Evolutionary conservation across 2,329 filamentous ascomycete species (phyloP).

Genomic region (Ceratocystis lukuohia): DNA sequence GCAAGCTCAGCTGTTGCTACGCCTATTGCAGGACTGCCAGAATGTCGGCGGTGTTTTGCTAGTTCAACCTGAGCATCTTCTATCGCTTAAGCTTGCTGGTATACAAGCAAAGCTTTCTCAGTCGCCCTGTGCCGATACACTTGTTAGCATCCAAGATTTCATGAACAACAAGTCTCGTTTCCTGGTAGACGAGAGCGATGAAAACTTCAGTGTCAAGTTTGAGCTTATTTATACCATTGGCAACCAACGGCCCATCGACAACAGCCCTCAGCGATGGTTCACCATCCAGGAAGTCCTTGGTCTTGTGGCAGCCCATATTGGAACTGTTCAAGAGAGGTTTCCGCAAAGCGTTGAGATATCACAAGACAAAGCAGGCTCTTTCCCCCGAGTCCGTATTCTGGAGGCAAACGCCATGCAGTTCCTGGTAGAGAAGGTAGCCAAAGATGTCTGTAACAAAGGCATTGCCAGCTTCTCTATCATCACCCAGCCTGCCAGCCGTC

Average conservation of each 20-base stretch:
- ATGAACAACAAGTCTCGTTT: conserved; percentile 36
- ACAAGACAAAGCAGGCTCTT: conserved; percentile 26
- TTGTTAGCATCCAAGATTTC: conserved; percentile 33
- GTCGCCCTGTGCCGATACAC: conserved; percentile 4
- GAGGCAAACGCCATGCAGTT: conserved; percentile 23
- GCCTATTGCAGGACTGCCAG: conserved; percentile 35
- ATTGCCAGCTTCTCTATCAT: conserved; percentile 31
- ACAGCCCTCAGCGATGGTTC: conserved; percentile 42
- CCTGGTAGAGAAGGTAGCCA: conserved; percentile 24
- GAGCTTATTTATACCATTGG: conserved; percentile 53
- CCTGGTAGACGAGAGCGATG: conserved; percentile 53
- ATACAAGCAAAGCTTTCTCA: conserved; percentile 30
- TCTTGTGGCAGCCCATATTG: conserved; percentile 28
- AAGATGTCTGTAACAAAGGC: conserved; percentile 32
- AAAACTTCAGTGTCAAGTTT: conserved; percentile 46
- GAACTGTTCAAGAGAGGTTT: conserved; percentile 24
- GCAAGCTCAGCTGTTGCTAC: conserved; percentile 27
- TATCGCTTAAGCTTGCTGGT: conserved; percentile 51
- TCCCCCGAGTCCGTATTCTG: conserved; percentile 39
- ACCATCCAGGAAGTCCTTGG: conserved; percentile 40
- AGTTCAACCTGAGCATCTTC: conserved; percentile 48
- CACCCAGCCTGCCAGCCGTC: conserved; percentile 25
- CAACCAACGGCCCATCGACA: conserved; percentile 35
- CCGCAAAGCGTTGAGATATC: conserved; percentile 33
- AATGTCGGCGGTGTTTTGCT: conserved; percentile 41